Evolutionary conservation across 2,329 filamentous ascomycete genomes (phyloP).

Genomic region (Diaporthe caulivora): DNA sequence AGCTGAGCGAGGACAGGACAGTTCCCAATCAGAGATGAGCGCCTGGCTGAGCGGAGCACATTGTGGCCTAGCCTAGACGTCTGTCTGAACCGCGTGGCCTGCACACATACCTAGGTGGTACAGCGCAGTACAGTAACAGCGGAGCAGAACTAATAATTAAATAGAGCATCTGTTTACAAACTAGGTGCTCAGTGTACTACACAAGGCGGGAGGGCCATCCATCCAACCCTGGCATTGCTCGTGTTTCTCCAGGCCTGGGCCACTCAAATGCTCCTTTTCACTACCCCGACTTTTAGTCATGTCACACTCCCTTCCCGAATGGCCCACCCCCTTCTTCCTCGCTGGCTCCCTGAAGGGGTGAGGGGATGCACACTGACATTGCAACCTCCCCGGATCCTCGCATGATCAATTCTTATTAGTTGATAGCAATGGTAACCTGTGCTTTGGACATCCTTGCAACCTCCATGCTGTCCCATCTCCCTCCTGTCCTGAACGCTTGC

Average conservation of each 20-base stretch:
- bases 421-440: constrained; percentile 20
- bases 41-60: constrained; percentile 15
- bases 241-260: constrained; percentile 10
- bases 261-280: constrained; percentile 24
- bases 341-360: background rate
- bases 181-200: background rate
- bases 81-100: constrained; percentile 14
- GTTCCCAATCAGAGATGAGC: constrained; percentile 22
- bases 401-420: constrained; percentile 28
- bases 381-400: constrained; percentile 31
- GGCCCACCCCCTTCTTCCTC: background rate
- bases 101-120: background rate
- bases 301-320: constrained; percentile 28
- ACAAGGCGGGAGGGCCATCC: background rate
- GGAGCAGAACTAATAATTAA: background rate
- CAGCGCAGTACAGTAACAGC: too few relatives aligned
- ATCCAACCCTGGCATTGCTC: background rate
- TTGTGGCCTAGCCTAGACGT: constrained; percentile 9
- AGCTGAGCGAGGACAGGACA: constrained; percentile 22
- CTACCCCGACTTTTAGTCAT: constrained; percentile 22
- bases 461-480: constrained; percentile 5
- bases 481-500: constrained; percentile 17
- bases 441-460: constrained; percentile 11
- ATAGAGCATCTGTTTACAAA: background rate
- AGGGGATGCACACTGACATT: constrained; percentile 31